Evolutionary conservation across 2,329 filamentous ascomycete species (phyloP), one percentile per base, ranked within the genome.

Genomic region (Fusarium oligoseptatum): DNA sequence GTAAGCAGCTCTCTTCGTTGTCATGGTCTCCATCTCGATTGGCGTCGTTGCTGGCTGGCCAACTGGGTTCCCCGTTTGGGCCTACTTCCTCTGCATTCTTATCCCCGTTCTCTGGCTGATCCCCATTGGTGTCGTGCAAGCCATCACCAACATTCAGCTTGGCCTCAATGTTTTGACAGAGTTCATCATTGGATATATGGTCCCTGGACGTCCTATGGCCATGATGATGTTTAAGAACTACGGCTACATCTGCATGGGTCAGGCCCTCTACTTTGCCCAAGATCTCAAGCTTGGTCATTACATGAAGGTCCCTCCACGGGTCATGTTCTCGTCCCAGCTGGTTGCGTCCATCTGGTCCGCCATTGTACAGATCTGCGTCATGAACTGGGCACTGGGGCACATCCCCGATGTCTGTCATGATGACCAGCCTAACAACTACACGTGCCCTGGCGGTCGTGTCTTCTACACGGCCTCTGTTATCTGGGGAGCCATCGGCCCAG

Each of bases 141-240:
- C 88, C 65, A 88, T 91, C 66, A 90, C 89, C 48, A 91, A 91
- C 80, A 88, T 89, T 61, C 89, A 91, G 79, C 85, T 93, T 5
- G 91, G 91, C 6, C 85, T 94, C 24, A 93, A 93, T 75, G 91
- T 94, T 20, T 82, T 94, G 68, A 92, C 92, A n/a, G 92, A 94
- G 79, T 93, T 92, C 76, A 88, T 94, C 69, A 88, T 92, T 70
- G 92, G 92, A 7, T 94, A 94, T 81, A 92, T 94, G 86, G 88
- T 92, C 60, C 92, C 92, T 0, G 92, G 92, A 29, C 87, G 88
- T 4, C 92, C 92, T 2, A 85, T 94, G 70, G 92, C 92, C 57
- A 92, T 94, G 88, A 94, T 94, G 92, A 88, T 94, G 84, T 94
- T 94, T 85, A 94, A 94, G 82, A 93, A 91, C 71, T 94, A 92